phyloP scores from a whole-genome alignment of 2,329 filamentous ascomycete species.

The Ascochyta clinopodiicola region DNA sequence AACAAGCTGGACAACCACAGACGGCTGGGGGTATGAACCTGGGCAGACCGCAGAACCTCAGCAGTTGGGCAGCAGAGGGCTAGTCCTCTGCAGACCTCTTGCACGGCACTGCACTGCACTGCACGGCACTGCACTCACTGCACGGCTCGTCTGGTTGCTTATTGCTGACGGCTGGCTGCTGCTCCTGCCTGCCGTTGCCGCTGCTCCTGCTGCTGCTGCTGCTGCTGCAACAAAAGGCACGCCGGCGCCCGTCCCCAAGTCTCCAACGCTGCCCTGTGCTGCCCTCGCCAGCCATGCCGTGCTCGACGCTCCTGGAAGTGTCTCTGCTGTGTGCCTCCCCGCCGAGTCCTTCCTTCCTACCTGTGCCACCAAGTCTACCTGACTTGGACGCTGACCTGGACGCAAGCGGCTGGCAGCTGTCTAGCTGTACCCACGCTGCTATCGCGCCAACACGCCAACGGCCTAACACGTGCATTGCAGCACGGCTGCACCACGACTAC shows the following conservation, averaged over 20 bases:
- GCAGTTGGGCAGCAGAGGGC: slow-evolving; percentile 15
- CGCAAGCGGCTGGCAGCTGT: slow-evolving; percentile 14
- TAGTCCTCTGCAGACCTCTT: slow-evolving; percentile 26
- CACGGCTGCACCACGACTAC: neutral
- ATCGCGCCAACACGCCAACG: neutral
- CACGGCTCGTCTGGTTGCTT: neutral
- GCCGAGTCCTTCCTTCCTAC: slow-evolving; percentile 1
- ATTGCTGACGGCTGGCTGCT: neutral
- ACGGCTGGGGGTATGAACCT: slow-evolving; percentile 25
- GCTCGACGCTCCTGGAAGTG: slow-evolving; percentile 18
- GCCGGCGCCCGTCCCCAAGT: neutral
- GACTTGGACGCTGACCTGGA: neutral
- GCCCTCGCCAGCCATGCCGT: slow-evolving; percentile 15
- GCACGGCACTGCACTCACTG: neutral
- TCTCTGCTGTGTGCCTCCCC: slow-evolving; percentile 6
- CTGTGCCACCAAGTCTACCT: slow-evolving; percentile 6
- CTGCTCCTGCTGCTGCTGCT: too few relatives aligned
- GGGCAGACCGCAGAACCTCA: slow-evolving; percentile 21
- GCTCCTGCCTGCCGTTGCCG: too few relatives aligned
- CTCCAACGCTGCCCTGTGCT: slow-evolving; percentile 15
- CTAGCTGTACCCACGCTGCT: slow-evolving; percentile 12
- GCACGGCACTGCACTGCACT: neutral
- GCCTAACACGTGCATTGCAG: slow-evolving; percentile 8
- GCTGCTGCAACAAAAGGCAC: neutral
- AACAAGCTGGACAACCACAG: slow-evolving; percentile 1